Conservation (phyloP, 1,139 yeast genomes). For the Candida tetrigidarum region DNA sequence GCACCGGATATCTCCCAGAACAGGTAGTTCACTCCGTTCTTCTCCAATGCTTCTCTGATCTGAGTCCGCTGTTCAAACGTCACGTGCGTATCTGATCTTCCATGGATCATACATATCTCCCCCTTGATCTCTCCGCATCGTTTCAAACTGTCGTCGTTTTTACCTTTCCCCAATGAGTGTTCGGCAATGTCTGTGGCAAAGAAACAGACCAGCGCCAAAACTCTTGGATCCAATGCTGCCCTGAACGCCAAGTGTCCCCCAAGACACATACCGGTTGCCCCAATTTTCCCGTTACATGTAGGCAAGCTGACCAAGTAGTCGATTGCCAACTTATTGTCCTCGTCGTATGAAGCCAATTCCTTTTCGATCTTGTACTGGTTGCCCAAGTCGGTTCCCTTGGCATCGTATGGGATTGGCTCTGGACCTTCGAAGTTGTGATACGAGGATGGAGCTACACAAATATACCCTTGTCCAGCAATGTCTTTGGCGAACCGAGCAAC, state of each 20-base stretch:
- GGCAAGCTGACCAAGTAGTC: slow-evolving; percentile 61
- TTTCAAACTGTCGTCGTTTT: slow-evolving; percentile 64
- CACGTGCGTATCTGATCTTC: slow-evolving; percentile 80
- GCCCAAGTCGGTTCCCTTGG: slow-evolving; percentile 76
- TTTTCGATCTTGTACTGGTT: slow-evolving; percentile 69
- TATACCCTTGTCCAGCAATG: slow-evolving; percentile 80
- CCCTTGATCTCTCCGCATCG: slow-evolving; percentile 59
- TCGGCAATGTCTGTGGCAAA: slow-evolving; percentile 83
- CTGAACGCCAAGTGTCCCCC: slow-evolving; percentile 87
- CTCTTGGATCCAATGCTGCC: slow-evolving; percentile 67
- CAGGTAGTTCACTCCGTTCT: slow-evolving; percentile 54
- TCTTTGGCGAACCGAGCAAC: slow-evolving; percentile 77
- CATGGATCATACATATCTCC: slow-evolving; percentile 72
- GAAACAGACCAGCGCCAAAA: slow-evolving; percentile 72
- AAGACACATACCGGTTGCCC: slow-evolving; percentile 87
- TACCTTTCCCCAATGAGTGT: slow-evolving; percentile 64
- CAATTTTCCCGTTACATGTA: slow-evolving; percentile 74
- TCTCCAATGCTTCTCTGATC: slow-evolving; percentile 65
- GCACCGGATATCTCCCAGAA: no score
- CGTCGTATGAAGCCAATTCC: slow-evolving; percentile 75
- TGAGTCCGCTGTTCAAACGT: slow-evolving; percentile 79
- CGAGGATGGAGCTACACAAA: slow-evolving; percentile 77
- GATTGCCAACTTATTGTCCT: slow-evolving; percentile 66
- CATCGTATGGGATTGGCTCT: slow-evolving; percentile 72
- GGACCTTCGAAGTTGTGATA: slow-evolving; percentile 74